Evolutionary conservation across 345 rosid genomes (phyloP), one percentile per base, ranked within the genome.

Genomic region (Murraya paniculata): DNA sequence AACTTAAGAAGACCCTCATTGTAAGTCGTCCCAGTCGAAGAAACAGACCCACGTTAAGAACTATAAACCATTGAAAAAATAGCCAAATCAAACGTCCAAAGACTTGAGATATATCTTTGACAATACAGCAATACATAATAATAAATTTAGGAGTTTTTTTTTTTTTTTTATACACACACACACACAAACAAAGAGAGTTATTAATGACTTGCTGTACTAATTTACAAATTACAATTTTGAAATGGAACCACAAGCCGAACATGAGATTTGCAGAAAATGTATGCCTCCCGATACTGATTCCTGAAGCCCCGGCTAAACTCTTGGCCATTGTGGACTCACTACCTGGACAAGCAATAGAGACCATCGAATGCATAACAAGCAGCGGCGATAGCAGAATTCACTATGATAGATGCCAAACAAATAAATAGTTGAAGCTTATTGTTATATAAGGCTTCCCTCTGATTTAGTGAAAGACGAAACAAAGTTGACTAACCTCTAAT

Each of bases 241-340:
- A 60, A 41, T 11, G 19, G 48, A 45, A 73, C 22, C 59, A 41
- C 24, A 64, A 19, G 24, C 41, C 11, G 19, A 35, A 24, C 24
- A 13, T 1, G 67, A 68, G 76, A 68, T 71, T 31, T 27, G 9
- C 28, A 18, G 71, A 55, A 71, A 55, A 24, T 5, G n/a, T 33
- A 5, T 61, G 25, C 30, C 71, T 30, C 2, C 18, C 1, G 6
- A 1, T 14, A 38, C 58, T 74, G 45, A 39, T 39, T 39, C 45
- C 45, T 9, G 78, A 41, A 67, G 82, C 41, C 30, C 48, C 21
- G 4, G 41, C 85, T 86, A 94, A 57, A 86, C 93, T 76, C 79
- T 88, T 71, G 97, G 98, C 98, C 98, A 93, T 45, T 95, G 98
- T 71, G 94, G 98, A 85, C 98, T 90, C 76, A 95, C 98, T 22